These are phyloP conservation scores for Jatropha multifida DNA, from an alignment of 441 rosid genomes.

Conservation along the genomic window DNA sequence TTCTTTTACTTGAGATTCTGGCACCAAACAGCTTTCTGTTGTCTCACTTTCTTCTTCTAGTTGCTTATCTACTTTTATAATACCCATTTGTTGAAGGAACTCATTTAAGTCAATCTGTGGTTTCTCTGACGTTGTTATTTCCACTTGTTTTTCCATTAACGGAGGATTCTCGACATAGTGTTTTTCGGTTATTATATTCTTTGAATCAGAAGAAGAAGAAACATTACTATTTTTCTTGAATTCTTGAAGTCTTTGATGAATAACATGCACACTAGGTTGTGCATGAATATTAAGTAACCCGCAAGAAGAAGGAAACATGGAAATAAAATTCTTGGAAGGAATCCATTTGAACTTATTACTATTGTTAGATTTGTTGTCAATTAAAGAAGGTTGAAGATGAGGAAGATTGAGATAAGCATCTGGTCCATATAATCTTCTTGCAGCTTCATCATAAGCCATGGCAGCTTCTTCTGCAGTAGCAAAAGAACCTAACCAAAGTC, in stretches of 20 bases:
- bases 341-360: conserved; percentile 66
- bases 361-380: conserved; percentile 13
- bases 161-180: conserved; percentile 20
- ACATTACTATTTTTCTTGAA: conserved; percentile 43
- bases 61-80: conserved; percentile 46
- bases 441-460: conserved; percentile 93
- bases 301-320: conserved; percentile 79
- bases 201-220: conserved; percentile 44
- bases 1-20: conserved; percentile 39
- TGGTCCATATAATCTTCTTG: conserved; percentile 69
- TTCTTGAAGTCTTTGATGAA: conserved; percentile 89
- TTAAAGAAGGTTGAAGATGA: conserved; percentile 53
- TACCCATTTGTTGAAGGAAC: conserved; percentile 90
- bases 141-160: conserved; percentile 34
- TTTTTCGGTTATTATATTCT: conserved; percentile 27
- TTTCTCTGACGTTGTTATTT: conserved; percentile 43
- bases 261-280: conserved; percentile 83
- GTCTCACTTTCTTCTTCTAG: conserved; percentile 27
- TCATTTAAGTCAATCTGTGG: conserved; percentile 88
- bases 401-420: conserved; percentile 92
- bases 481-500: conserved; percentile 91
- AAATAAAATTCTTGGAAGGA: conserved; percentile 81
- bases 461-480: conserved; percentile 96
- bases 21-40: conserved; percentile 25
- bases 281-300: conserved; percentile 81